phyloP scores from a whole-genome alignment of 176 grass and related monocot species.

The Chloris gayana region DNA sequence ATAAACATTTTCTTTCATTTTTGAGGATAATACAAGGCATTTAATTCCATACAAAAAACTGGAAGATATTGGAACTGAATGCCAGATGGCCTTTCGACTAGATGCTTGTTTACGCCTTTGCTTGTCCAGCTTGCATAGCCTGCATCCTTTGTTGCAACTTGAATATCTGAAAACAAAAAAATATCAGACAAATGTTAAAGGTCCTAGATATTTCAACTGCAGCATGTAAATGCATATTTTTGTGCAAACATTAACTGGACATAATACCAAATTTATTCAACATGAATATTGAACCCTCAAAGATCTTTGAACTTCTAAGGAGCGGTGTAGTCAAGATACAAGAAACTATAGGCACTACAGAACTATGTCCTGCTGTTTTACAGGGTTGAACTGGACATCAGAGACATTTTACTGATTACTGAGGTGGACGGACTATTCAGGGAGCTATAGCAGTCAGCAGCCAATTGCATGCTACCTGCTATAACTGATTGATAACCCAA shows the following conservation, averaged over 20 bases:
- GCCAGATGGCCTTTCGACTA: background rate
- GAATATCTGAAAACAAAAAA: slow-evolving; percentile 57
- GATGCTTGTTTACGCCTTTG: slow-evolving; percentile 53
- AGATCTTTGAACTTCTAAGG: background rate
- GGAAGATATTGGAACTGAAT: background rate
- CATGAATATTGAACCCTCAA: background rate
- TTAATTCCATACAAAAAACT: slow-evolving; percentile 3
- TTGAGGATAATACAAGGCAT: background rate
- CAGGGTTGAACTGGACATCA: background rate
- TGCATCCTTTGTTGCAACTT: slow-evolving; percentile 96
- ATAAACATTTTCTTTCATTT: background rate
- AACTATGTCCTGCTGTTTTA: background rate
- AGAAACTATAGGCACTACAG: background rate
- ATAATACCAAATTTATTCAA: background rate
- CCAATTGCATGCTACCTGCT: background rate
- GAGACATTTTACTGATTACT: background rate
- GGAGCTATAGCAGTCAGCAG: background rate
- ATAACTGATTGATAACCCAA: no score
- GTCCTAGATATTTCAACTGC: background rate
- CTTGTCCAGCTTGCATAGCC: slow-evolving; percentile 64
- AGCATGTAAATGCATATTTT: background rate
- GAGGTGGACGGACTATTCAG: background rate
- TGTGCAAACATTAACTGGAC: background rate
- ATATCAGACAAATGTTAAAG: background rate
- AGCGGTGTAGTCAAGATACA: background rate